These are phyloP conservation scores for Anastatica hierochuntica DNA, from an alignment of 345 rosid genomes.

Conservation along the genomic window DNA sequence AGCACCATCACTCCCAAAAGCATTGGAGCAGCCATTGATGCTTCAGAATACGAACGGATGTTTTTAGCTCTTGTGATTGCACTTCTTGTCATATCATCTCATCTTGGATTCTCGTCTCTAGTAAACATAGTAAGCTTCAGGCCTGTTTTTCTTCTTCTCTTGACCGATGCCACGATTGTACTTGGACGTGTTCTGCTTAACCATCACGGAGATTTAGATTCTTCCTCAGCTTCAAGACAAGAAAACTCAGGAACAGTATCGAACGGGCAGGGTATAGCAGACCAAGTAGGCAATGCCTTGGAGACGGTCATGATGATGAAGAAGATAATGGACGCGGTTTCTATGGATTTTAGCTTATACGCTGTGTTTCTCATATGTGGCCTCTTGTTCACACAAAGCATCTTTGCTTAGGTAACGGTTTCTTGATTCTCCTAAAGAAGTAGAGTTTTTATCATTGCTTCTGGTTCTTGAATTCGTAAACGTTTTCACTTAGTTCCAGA, in stretches of 20 bases:
- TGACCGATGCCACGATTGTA: constrained; percentile 55
- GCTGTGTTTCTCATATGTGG: constrained; percentile 48
- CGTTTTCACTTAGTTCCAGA: no score
- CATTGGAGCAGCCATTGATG: constrained; percentile 47
- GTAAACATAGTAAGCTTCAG: constrained; percentile 42
- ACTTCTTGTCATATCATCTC: constrained; percentile 40
- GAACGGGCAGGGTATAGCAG: constrained; percentile 36
- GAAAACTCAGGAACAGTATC: constrained; percentile 21
- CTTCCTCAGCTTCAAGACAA: constrained; percentile 14
- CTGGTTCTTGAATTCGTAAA: not conserved
- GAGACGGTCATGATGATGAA: constrained; percentile 48
- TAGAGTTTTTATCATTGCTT: not conserved
- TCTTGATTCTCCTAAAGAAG: not conserved
- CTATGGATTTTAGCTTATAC: constrained; percentile 65
- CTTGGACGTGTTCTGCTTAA: constrained; percentile 30
- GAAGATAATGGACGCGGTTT: constrained; percentile 55
- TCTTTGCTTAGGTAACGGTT: constrained; percentile 2
- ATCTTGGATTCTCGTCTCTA: constrained; percentile 45
- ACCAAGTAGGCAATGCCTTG: constrained; percentile 51
- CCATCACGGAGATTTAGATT: constrained; percentile 20
- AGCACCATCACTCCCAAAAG: constrained; percentile 33
- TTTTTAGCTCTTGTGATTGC: constrained; percentile 41
- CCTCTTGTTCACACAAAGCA: constrained; percentile 29
- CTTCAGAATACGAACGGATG: constrained; percentile 39
- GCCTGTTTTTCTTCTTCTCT: constrained; percentile 59